Base-by-base conservation (phyloP, 352 stramenopile genomes). In the Pythium sp. region DNA sequence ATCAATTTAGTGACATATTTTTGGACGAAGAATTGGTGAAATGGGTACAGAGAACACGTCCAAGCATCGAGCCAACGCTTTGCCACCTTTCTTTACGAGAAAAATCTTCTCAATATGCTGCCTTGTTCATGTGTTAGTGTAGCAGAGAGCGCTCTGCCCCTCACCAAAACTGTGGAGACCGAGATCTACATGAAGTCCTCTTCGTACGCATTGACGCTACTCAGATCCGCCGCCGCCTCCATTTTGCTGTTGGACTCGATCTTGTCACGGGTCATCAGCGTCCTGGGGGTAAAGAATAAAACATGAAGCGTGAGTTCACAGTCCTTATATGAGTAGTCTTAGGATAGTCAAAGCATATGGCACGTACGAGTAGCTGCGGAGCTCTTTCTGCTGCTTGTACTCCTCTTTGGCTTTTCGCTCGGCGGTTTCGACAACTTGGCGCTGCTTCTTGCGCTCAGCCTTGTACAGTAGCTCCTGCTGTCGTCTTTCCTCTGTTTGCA, bases 391-490 rank as follows among this genome's bases (percentile, higher is more conserved):
- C 71, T 91, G 80, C 57, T 87, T 89, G 55, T 72, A 89, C 57
- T 89, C 78, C 34, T 83, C 74, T 30, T 82, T 87, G 2, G 71
- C 71, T 65, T 88, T 90, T 12, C 76, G 70, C 32, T 91, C 72
- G 12, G 82, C 65, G 0, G 69, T 64, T 60, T 93, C 82, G 18
- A 91, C 58, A 18, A 80, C 72, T 61, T 87, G 72, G 15, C 81
- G 80, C 67, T 90, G 75, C 65, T 88, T 87, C 75, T 93, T 93
- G 46, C 85, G 76, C 36, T 91, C 81, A 0, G 68, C 65, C 70
- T 91, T 93, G 76, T 93, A 93, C 55, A 93, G 18, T 15, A 89
- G 41, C 69, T 91, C 85, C 20, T 78, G 82, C 62, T 93, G 70
- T 22, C 76, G 75, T 54, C 76, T 78, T 51, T 91, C 85, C 72